Percentiles rank a stretch among this genome's conserved stretches.
phyloP scores from a whole-genome alignment of 169 alveolate species.

The Plasmodium fragile region DNA sequence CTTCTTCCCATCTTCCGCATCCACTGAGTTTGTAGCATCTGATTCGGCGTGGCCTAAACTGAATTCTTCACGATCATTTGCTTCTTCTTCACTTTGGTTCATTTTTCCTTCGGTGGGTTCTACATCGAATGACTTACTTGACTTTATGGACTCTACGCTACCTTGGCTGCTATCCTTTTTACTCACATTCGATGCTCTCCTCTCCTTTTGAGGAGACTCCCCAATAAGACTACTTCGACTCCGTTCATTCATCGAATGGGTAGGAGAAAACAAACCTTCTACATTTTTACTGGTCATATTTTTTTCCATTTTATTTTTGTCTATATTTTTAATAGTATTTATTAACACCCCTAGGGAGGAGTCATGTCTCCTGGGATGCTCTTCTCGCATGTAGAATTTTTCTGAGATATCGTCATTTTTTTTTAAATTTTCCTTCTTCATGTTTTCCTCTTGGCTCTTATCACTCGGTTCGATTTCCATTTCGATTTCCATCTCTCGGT shows the following conservation, averaged over 20 bases:
- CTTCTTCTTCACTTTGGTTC: background rate
- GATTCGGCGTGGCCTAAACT: background rate
- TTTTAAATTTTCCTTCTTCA: background rate
- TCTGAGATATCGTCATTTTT: slow-evolving; percentile 22
- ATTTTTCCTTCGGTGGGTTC: slow-evolving; percentile 13
- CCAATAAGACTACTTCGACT: background rate
- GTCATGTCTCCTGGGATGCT: slow-evolving; percentile 57
- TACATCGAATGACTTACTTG: background rate
- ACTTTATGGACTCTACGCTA: background rate
- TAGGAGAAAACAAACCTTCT: background rate
- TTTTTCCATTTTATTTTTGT: slow-evolving; percentile 23
- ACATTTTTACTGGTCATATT: background rate
- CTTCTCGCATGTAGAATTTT: slow-evolving; percentile 9
- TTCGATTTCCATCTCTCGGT: background rate
- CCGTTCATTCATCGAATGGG: background rate
- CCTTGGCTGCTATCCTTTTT: background rate
- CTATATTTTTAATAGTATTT: slow-evolving; percentile 39
- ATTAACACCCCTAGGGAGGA: slow-evolving; percentile 53
- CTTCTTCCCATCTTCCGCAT: slow-evolving; percentile 1
- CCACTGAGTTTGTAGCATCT: background rate
- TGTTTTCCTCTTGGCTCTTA: background rate
- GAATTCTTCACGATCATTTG: background rate
- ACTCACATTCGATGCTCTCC: background rate
- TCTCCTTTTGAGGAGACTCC: background rate
- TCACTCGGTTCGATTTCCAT: background rate